These are phyloP conservation scores for Fusarium sp. DNA, from an alignment of 2,329 filamentous ascomycete species.

Conservation along the genomic window DNA sequence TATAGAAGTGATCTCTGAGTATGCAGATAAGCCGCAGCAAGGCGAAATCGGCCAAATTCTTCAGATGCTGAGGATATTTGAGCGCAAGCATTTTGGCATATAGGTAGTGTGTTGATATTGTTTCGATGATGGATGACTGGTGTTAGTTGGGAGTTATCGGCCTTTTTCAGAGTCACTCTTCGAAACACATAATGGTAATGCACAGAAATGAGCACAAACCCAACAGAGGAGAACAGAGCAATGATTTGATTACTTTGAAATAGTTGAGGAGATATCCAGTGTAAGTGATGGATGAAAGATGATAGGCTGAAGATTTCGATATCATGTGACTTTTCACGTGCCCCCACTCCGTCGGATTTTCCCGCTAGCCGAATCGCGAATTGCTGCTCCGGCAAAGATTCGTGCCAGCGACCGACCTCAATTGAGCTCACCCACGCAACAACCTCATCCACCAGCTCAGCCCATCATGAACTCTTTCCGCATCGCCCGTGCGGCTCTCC, in stretches of 20 bases:
- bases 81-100: neutral
- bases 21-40: neutral
- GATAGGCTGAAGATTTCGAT: neutral
- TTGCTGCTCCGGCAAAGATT: slow-evolving; percentile 59
- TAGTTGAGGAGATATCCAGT: neutral
- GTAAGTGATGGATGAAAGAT: neutral
- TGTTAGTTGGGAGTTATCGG: neutral
- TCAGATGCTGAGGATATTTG: neutral
- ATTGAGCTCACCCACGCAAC: slow-evolving; percentile 58
- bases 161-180: neutral
- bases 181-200: neutral
- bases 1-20: neutral
- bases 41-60: neutral
- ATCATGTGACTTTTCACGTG: slow-evolving; percentile 52
- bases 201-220: neutral
- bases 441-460: slow-evolving; percentile 62
- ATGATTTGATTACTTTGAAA: too few species aligned
- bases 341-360: slow-evolving; percentile 51
- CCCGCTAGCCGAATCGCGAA: slow-evolving; percentile 55
- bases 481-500: slow-evolving; percentile 88
- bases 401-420: slow-evolving; percentile 59
- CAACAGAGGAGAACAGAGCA: neutral
- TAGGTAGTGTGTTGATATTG: neutral
- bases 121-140: neutral
- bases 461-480: slow-evolving; percentile 92